Evolutionary conservation across 2,329 filamentous ascomycete genomes (phyloP).

Genomic region (Lachnellula suecica): DNA sequence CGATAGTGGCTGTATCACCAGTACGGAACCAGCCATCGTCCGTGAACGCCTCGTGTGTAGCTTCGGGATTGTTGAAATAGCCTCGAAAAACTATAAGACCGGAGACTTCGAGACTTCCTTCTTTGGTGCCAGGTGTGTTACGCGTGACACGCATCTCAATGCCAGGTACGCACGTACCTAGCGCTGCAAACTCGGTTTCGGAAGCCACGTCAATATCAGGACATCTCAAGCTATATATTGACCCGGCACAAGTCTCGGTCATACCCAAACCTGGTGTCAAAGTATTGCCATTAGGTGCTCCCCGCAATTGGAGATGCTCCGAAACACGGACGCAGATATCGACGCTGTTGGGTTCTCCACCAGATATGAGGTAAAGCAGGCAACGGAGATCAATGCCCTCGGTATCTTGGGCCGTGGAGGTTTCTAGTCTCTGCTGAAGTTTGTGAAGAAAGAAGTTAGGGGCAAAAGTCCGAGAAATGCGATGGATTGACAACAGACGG

Average conservation of each 20-base stretch:
- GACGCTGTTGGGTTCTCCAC: conserved; percentile 43
- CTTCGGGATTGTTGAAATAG: conserved; percentile 33
- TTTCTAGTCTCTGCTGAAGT: conserved; percentile 24
- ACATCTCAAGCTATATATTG: conserved; percentile 41
- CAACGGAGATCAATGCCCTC: background rate
- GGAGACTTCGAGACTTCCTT: conserved; percentile 26
- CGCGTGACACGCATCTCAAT: conserved; percentile 38
- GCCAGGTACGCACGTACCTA: conserved; percentile 38
- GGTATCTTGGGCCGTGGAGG: background rate
- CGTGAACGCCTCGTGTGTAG: conserved; percentile 56
- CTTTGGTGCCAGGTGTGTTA: background rate
- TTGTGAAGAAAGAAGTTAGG: conserved; percentile 42
- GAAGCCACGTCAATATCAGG: conserved; percentile 37
- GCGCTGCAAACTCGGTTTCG: conserved; percentile 31
- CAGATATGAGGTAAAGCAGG: conserved; percentile 34
- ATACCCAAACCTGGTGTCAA: conserved; percentile 43
- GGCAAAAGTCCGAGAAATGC: conserved; percentile 44
- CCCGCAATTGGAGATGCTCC: conserved; percentile 29
- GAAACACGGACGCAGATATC: conserved; percentile 30
- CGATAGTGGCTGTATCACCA: conserved; percentile 56
- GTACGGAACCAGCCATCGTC: conserved; percentile 94
- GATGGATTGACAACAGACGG: conserved; percentile 39
- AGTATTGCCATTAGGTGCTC: conserved; percentile 30
- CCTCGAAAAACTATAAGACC: conserved; percentile 27
- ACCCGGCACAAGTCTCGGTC: conserved; percentile 50